Evolutionary conservation across 768 basidiomycete genomes (phyloP), one percentile per base, ranked within the genome.

Genomic region (Naematelia aurantialba): DNA sequence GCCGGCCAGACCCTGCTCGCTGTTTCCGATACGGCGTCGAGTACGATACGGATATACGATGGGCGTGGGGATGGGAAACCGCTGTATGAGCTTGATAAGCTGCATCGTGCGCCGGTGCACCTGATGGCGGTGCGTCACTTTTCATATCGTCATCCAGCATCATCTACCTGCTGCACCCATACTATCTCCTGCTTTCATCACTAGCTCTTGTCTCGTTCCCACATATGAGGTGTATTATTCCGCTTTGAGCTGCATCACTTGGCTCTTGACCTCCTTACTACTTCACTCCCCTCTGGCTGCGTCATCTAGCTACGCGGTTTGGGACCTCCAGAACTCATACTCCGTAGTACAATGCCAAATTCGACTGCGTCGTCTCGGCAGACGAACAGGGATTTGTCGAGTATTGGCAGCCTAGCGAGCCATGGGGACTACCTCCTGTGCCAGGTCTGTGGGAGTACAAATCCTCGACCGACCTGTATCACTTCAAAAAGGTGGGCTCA

Each of bases 371-470:
- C 17, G 82, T 99, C 25, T 96, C 93, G 13, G 90, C 91, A 1
- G 96, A 99, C 66, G 89, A 96, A 76, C 85, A 84, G 11, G 96
- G 96, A 0, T 96, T 98, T 70, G 79, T 99, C 27, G 96, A 99
- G 76, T 96, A 93, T 75, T 99, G 96, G 96, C 84, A 85, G 70
- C 93, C 94, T 0, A 77, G 75, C 8, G 93, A 97, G 72, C 90
- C 91, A 1, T 98, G 92, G 74, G 87, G 85, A 52, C 78, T 85
- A 42, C 94, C 96, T 0, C 85, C 85, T 64, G 80, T 90, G 1
- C 81, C 84, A 1, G 87, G 87, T 0, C 75, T 96, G 62, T 99
- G 94, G 94, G 81, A 85, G 29, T 93, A 82, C 79, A 98, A 98
- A 76, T 88, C 85, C 52, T 83, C 86, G 44, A 98, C 96, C 0